Evolutionary conservation across 2,329 filamentous ascomycete genomes (phyloP).

Genomic region (Triangularia setosa): DNA sequence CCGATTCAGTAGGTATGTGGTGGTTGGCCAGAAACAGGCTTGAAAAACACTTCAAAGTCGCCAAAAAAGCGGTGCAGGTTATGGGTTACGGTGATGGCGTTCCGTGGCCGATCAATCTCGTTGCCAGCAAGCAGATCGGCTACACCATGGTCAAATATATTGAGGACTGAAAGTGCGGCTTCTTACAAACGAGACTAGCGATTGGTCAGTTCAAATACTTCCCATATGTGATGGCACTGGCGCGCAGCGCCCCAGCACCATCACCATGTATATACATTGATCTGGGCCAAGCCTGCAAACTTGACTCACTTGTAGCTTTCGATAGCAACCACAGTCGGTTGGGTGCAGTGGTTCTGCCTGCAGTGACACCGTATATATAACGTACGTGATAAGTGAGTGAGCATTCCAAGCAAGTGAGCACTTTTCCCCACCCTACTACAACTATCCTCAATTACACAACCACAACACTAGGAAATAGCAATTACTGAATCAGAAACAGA

Average conservation of each 20-base stretch:
- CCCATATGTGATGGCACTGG: no score
- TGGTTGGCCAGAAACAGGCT: conserved; percentile 17
- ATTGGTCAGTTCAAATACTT: not conserved
- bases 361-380: no score
- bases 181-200: conserved; percentile 10
- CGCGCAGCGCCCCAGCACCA: no score
- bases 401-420: not conserved
- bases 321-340: no score
- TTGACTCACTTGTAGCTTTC: no score
- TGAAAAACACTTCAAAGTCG: conserved; percentile 28
- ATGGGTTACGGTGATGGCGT: conserved; percentile 33
- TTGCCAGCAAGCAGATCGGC: not conserved
- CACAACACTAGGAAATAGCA: conserved; percentile 2
- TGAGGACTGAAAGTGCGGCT: conserved; percentile 2
- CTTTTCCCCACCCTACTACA: not conserved
- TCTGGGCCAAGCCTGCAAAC: no score
- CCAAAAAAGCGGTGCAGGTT: conserved; percentile 29
- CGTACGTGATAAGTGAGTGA: conserved; percentile 1
- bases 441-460: conserved; percentile 4
- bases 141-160: conserved; percentile 1
- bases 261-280: no score
- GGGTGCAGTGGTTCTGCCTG: no score
- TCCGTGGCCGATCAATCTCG: conserved; percentile 35
- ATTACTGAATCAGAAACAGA: conserved; percentile 6
- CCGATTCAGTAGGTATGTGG: conserved; percentile 26